Conservation (phyloP, 1,139 yeast genomes). For the Yamadazyma kanchanaburiensis region DNA sequence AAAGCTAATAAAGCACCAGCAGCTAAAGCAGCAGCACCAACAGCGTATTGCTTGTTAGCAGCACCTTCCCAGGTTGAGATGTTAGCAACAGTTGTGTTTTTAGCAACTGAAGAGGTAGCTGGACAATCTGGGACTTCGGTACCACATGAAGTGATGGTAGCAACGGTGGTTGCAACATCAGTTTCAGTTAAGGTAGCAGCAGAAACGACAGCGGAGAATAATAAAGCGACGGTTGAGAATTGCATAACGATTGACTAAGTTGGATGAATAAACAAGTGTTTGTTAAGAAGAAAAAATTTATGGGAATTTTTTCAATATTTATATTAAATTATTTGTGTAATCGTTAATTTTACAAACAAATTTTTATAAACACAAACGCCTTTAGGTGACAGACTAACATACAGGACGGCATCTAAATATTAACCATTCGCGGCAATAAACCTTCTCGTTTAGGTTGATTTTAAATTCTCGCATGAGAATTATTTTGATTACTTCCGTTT, state of each 20-base stretch:
- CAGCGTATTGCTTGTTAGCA: slow-evolving; percentile 30
- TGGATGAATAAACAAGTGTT: slow-evolving; percentile 12
- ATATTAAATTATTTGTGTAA: too few relatives aligned
- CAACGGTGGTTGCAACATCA: slow-evolving; percentile 26
- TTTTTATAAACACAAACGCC: slow-evolving; percentile 1
- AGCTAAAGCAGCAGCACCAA: slow-evolving; percentile 47
- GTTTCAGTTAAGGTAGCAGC: slow-evolving; percentile 32
- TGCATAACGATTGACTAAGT: slow-evolving; percentile 21
- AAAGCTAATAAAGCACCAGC: slow-evolving; percentile 51
- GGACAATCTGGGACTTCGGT: slow-evolving; percentile 41
- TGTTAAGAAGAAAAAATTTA: slow-evolving; percentile 3
- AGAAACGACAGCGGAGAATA: slow-evolving; percentile 30
- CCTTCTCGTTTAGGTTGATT: too few relatives aligned
- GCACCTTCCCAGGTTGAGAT: slow-evolving; percentile 34
- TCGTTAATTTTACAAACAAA: too few relatives aligned
- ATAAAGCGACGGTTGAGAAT: slow-evolving; percentile 19
- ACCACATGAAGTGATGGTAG: slow-evolving; percentile 42
- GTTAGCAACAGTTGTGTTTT: slow-evolving; percentile 28
- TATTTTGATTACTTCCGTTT: too few relatives aligned
- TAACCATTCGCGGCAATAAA: neutral
- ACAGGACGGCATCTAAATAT: neutral
- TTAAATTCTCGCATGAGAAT: too few relatives aligned
- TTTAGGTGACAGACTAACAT: neutral
- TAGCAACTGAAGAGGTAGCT: slow-evolving; percentile 16
- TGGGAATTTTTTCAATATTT: slow-evolving; percentile 1